phyloP scores from a whole-genome alignment of 2,329 filamentous ascomycete species.

The Leptographium galeiforme region DNA sequence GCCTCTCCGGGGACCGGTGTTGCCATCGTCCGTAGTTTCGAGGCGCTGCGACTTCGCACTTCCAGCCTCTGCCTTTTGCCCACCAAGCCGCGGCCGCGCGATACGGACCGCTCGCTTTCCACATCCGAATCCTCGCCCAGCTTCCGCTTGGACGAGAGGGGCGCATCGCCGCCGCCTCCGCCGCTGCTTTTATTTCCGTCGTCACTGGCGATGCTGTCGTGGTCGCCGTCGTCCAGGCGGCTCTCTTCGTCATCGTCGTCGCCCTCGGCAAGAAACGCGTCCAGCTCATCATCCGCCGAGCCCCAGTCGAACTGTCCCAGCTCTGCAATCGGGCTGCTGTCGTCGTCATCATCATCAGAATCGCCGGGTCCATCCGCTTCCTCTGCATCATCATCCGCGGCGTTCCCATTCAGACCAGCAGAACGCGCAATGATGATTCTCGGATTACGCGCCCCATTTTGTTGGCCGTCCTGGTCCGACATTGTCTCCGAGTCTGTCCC shows the following conservation, averaged over 20 bases:
- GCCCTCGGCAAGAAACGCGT: slow-evolving; percentile 54
- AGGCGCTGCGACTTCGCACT: slow-evolving; percentile 28
- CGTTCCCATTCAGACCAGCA: slow-evolving; percentile 8
- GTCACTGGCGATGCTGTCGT: slow-evolving; percentile 21
- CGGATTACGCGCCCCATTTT: slow-evolving; percentile 8
- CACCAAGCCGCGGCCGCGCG: slow-evolving; percentile 23
- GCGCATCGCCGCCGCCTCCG: slow-evolving; percentile 11
- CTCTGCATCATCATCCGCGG: slow-evolving; percentile 20
- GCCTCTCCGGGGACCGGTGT: slow-evolving; percentile 5
- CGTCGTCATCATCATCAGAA: slow-evolving; percentile 31
- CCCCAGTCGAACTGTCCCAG: slow-evolving; percentile 48
- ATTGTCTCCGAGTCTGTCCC: slow-evolving; percentile 15
- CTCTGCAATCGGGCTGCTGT: slow-evolving; percentile 40
- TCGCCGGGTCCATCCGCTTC: slow-evolving; percentile 25
- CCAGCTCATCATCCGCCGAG: slow-evolving; percentile 56
- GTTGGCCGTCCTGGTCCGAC: slow-evolving; percentile 17
- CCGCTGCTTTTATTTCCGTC: slow-evolving; percentile 24
- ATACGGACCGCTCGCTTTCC: slow-evolving; percentile 15
- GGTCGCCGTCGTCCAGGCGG: slow-evolving; percentile 19
- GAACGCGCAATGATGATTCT: not conserved
- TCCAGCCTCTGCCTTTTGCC: slow-evolving; percentile 37
- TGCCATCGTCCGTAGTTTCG: slow-evolving; percentile 24
- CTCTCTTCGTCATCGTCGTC: slow-evolving; percentile 26
- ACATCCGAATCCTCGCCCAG: slow-evolving; percentile 19
- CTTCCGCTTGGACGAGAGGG: slow-evolving; percentile 13